A percentile compares a stretch with the other conserved stretches of the same genome.
Conservation (phyloP, 805 yeast species). For the Candida piceae region DNA sequence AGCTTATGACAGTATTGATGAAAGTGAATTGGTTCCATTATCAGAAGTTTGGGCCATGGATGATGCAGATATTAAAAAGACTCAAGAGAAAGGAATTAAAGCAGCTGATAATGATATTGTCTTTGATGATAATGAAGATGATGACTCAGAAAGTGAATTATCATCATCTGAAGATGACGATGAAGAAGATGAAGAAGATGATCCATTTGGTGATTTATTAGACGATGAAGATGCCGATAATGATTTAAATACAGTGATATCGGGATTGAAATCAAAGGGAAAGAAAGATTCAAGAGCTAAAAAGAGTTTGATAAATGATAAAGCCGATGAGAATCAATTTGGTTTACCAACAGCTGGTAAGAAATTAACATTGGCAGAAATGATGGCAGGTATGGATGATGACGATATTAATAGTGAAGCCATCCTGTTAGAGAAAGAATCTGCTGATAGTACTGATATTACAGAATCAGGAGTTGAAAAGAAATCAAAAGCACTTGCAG, state of each 20-base stretch:
- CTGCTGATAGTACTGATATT: too few species aligned
- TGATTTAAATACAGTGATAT: slow-evolving; percentile 46
- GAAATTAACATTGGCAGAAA: slow-evolving; percentile 63
- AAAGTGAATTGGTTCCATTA: slow-evolving; percentile 63
- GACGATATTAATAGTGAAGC: slow-evolving; percentile 43
- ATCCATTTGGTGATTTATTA: slow-evolving; percentile 24
- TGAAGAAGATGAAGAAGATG: slow-evolving; percentile 20
- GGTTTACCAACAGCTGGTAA: slow-evolving; percentile 56
- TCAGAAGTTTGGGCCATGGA: slow-evolving; percentile 91
- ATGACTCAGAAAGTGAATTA: slow-evolving; percentile 19
- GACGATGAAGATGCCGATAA: slow-evolving; percentile 39
- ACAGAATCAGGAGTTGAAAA: too few species aligned
- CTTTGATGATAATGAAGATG: slow-evolving; percentile 20
- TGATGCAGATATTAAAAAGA: slow-evolving; percentile 40
- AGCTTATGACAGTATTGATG: slow-evolving; percentile 73
- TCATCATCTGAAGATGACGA: slow-evolving; percentile 18
- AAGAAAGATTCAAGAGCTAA: slow-evolving; percentile 33
- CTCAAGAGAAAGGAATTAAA: slow-evolving; percentile 16
- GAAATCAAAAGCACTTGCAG: slow-evolving; percentile 47
- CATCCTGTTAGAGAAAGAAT: slow-evolving; percentile 34
- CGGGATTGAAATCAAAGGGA: slow-evolving; percentile 31
- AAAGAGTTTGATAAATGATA: slow-evolving; percentile 46
- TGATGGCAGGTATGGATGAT: slow-evolving; percentile 60
- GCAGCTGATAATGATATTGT: slow-evolving; percentile 26
- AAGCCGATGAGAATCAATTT: slow-evolving; percentile 63